phyloP scores from a whole-genome alignment of 768 basidiomycete species.

The Chalciporus piperatus region DNA sequence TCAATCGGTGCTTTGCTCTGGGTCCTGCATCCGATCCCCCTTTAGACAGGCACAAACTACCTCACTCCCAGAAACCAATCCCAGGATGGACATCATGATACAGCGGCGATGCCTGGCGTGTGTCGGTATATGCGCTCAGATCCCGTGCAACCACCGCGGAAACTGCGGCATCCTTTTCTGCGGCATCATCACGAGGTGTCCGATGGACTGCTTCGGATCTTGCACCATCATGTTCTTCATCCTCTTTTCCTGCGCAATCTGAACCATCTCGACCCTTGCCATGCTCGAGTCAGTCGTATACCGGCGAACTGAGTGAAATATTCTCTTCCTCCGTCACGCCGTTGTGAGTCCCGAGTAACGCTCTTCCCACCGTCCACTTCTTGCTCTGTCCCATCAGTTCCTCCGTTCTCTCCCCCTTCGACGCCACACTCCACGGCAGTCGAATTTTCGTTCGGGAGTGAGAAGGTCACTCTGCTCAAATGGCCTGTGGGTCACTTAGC shows the following conservation, averaged over 20 bases:
- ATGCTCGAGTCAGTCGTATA: conserved; percentile 31
- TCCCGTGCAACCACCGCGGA: too few relatives aligned
- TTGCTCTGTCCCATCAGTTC: conserved; percentile 35
- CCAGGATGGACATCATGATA: conserved; percentile 72
- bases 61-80: conserved; percentile 41
- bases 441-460: too few relatives aligned
- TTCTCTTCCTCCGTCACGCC: conserved; percentile 51
- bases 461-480: too few relatives aligned
- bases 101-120: too few relatives aligned
- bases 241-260: conserved; percentile 25
- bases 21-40: conserved; percentile 39
- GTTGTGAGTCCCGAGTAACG: conserved; percentile 49
- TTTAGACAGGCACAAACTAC: conserved; percentile 28
- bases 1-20: too few relatives aligned
- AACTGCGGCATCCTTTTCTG: conserved; percentile 48
- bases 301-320: conserved; percentile 52
- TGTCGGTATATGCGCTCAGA: too few relatives aligned
- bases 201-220: conserved; percentile 44
- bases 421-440: conserved; percentile 22
- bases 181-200: conserved; percentile 52
- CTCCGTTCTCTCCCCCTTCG: conserved; percentile 36
- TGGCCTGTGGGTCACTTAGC: too few relatives aligned
- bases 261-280: conserved; percentile 22
- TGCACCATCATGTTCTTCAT: conserved; percentile 16
- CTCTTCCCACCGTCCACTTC: conserved; percentile 35